Evolutionary conservation across 495 filamentous ascomycete species (phyloP), one percentile per base, ranked within the genome.

Genomic region (Pyrenula aspistea): DNA sequence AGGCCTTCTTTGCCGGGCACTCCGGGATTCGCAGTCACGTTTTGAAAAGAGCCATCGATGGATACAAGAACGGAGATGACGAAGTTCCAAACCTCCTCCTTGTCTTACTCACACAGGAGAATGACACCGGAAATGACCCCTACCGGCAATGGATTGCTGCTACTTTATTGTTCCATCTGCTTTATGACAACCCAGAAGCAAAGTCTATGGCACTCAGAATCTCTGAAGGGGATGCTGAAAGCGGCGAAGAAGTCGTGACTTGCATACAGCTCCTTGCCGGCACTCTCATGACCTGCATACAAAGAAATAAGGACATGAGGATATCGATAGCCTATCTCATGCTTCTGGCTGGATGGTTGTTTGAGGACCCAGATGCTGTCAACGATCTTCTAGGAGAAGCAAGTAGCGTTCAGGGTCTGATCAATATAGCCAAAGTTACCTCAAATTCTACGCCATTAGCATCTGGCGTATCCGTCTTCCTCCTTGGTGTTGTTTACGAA

Each of bases 321-420:
- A 80, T 95, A 56, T 79, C 84, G 10, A 79, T 95, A 53, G 94
- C 86, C 19, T 95, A 96, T 64, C 69, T 96, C 48, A 95, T 95
- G 88, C 69, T 97, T 12, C 76, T 98, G n/a, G 87, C 87, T 57
- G 85, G 87, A 31, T 95, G 90, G 88, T 74, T 98, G 15, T 98
- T 88, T 64, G 93, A 97, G 60, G 91, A 96, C 61, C 83, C 87
- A 2, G 85, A 89, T 62, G 93, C 83, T 1, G 90, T 96, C 2
- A 89, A 96, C 66, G 91, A 97, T 67, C 89, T 99, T 59, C 78
- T 99, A 2, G 84, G 83, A n/a, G 93, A 97, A 68, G 91, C 87
- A n/a, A 94, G 88, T 68, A 91, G 85, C 66, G 78, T 96, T 12
- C 89, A 95, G 64, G 87, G 83, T 22, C 79, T 98, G 12, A 78